Base-by-base conservation (phyloP, 164 flowering plant species). In the Aristolochia fimbriata region DNA sequence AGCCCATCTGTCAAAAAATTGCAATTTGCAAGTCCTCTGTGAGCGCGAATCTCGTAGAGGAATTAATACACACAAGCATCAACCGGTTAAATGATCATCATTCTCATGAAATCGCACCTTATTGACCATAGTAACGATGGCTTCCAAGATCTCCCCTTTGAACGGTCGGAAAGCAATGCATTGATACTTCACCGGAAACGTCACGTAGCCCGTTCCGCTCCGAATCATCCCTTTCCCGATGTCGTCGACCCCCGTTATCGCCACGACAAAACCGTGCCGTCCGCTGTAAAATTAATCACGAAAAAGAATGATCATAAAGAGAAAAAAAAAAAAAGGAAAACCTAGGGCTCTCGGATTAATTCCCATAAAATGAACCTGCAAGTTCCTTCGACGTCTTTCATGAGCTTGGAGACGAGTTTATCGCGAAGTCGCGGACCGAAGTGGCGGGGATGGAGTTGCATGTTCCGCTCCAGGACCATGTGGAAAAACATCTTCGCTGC, bases 371-470 rank as follows among this genome's bases (percentile, higher is more conserved):
- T 55, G 4, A 20, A 88, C 96, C 96, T 91, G 91, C 98, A 89
- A 66, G 96, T 92, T 65, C 96, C 98, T 70, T 92, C 96, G 6
- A 89, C 98, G 55, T 92, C 98, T 73, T 89, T 89, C 93, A 92
- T 83, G 63, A 92, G 93, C 76, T 89, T 92, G 19, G 96, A 61
- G 14, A 87, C 77, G 3, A 92, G 81, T 67, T 86, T 87, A 22
- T 89, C 96, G 0, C 89, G 84, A 21, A 92, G 83, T 64, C 80
- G 79, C 14, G 95, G 96, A 3, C 98, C 96, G 49, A 92, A 92
- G 75, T 83, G 83, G 61, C 96, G 88, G 22, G 98, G 96, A 47
- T 92, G 96, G 9, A 92, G 80, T 62, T 89, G 96, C 96, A 92
- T 87, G 66, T 89, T 92, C 53, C 96, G 73, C 72, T 92, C 96